These are phyloP conservation scores for Selenicereus undatus DNA, from an alignment of 148 eudicot genomes.

Conservation along the genomic window DNA sequence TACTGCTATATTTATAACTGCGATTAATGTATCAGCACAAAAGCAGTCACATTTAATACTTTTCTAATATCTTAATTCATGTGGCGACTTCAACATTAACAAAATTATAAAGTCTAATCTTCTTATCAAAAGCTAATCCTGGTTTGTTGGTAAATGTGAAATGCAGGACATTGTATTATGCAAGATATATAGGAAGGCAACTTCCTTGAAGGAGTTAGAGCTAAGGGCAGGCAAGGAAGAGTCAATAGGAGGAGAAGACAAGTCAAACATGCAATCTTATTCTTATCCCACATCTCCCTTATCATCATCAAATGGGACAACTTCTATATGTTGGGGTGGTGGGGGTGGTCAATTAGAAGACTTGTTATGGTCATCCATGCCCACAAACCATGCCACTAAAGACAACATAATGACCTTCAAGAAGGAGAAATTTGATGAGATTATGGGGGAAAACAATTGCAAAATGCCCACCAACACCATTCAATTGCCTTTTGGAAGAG, in stretches of 20 bases:
- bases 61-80: not conserved
- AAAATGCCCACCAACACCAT: constrained; percentile 18
- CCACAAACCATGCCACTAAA: constrained; percentile 12
- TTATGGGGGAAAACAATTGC: constrained; percentile 16
- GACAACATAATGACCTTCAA: constrained; percentile 4
- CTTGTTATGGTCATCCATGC: constrained; percentile 13
- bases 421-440: constrained; percentile 26
- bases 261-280: constrained; percentile 1
- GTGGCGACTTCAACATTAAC: not conserved
- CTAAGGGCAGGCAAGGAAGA: constrained; percentile 74
- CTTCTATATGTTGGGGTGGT: constrained; percentile 16
- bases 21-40: not conserved
- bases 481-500: constrained; percentile 41
- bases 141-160: not conserved
- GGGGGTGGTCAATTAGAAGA: constrained; percentile 26
- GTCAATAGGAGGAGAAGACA: constrained; percentile 17
- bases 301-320: constrained; percentile 37
- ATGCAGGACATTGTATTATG: constrained; percentile 87
- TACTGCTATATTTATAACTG: too few species aligned
- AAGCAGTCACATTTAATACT: not conserved
- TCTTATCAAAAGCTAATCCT: too few species aligned
- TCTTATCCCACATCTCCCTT: constrained; percentile 42
- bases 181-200: constrained; percentile 90
- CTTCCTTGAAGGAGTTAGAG: constrained; percentile 76
- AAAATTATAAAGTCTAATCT: not conserved